Conservation (phyloP, 2,329 filamentous ascomycete genomes). For the Clarireedia sp. region DNA sequence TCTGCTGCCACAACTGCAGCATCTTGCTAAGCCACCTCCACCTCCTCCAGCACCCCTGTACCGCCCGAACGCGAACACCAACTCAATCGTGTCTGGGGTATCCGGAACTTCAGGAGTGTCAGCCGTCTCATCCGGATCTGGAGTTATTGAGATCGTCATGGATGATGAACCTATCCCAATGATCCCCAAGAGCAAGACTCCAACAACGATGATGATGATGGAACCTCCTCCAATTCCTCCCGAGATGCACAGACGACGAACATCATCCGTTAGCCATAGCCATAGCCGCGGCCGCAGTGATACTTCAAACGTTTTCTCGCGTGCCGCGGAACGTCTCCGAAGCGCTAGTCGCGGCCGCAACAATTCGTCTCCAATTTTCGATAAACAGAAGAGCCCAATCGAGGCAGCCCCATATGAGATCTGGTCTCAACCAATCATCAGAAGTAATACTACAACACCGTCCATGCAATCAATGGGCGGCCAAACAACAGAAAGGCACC, state of each 20-base stretch:
- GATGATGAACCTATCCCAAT: slow-evolving; percentile 33
- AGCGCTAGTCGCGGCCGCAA: slow-evolving; percentile 51
- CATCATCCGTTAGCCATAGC: slow-evolving; percentile 21
- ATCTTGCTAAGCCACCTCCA: slow-evolving; percentile 52
- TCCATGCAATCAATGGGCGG: neutral
- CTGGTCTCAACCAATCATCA: slow-evolving; percentile 15
- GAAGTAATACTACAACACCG: slow-evolving; percentile 11
- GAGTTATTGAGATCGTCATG: slow-evolving; percentile 59
- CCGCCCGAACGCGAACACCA: slow-evolving; percentile 28
- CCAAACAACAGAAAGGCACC: slow-evolving; percentile 24
- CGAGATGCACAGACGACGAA: slow-evolving; percentile 32
- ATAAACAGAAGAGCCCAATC: slow-evolving; percentile 22
- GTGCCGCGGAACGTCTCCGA: slow-evolving; percentile 52
- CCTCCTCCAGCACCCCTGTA: slow-evolving; percentile 54
- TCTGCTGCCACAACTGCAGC: slow-evolving; percentile 54
- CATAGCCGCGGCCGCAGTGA: slow-evolving; percentile 51
- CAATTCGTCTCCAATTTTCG: slow-evolving; percentile 14
- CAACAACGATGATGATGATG: slow-evolving; percentile 2
- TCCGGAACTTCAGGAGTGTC: slow-evolving; percentile 29
- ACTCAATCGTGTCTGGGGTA: slow-evolving; percentile 24
- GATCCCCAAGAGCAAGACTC: slow-evolving; percentile 2
- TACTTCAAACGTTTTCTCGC: slow-evolving; percentile 46
- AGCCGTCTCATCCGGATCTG: slow-evolving; percentile 36
- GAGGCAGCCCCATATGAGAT: slow-evolving; percentile 10
- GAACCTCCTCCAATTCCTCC: slow-evolving; percentile 29